These are phyloP conservation scores for Phlebopus sp. DNA, from an alignment of 1,284 basidiomycete species.

Conservation along the genomic window DNA sequence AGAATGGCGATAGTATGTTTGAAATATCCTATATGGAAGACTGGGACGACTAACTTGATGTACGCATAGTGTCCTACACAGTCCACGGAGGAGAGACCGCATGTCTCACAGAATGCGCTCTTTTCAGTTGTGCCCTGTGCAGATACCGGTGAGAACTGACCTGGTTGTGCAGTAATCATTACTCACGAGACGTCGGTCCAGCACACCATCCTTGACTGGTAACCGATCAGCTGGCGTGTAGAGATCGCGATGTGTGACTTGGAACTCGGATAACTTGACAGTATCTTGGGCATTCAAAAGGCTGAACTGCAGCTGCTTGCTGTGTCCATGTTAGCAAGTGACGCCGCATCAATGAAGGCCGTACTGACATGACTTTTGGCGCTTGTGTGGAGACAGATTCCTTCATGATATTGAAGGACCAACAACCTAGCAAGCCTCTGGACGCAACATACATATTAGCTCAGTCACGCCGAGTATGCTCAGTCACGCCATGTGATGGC, in stretches of 20 bases:
- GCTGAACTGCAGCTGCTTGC: slow-evolving; percentile 93
- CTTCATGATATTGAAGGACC: slow-evolving; percentile 61
- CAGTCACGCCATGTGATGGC: slow-evolving; percentile 16
- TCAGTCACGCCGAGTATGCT: too few species aligned
- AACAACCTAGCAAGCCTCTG: slow-evolving; percentile 1
- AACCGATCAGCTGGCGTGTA: slow-evolving; percentile 79
- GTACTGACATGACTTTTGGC: slow-evolving; percentile 86
- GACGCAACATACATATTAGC: slow-evolving; percentile 8
- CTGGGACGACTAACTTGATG: slow-evolving; percentile 93
- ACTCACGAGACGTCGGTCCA: slow-evolving; percentile 84
- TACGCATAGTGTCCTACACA: slow-evolving; percentile 99
- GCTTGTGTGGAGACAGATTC: slow-evolving; percentile 83
- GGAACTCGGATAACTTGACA: slow-evolving; percentile 91
- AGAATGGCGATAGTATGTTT: slow-evolving; percentile 92
- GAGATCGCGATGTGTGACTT: slow-evolving; percentile 88
- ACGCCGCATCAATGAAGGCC: not conserved
- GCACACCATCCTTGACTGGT: slow-evolving; percentile 88
- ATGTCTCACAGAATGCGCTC: slow-evolving; percentile 90
- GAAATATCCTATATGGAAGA: slow-evolving; percentile 98
- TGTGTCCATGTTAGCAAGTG: slow-evolving; percentile 34
- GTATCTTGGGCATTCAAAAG: slow-evolving; percentile 90
- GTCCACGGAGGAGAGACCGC: slow-evolving; percentile 87
- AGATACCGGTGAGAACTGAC: slow-evolving; percentile 4
- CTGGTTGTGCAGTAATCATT: slow-evolving; percentile 2
- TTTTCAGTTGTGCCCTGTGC: slow-evolving; percentile 93